Evolutionary conservation across 768 basidiomycete species (phyloP).

Genomic region (Lentinula aciculospora): DNA sequence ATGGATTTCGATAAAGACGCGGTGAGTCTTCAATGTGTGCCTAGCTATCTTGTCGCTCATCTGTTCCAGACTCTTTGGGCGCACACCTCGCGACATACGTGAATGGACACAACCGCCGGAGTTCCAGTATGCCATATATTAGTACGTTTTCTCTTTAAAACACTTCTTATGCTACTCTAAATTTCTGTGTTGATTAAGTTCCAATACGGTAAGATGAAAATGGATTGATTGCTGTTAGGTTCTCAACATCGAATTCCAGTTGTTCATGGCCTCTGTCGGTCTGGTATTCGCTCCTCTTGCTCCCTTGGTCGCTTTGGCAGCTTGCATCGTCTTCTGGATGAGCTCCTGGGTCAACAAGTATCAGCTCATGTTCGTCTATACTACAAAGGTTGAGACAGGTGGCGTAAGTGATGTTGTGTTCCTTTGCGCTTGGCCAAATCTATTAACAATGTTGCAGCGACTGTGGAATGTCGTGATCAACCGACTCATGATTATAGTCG

Average conservation of each 20-base stretch:
- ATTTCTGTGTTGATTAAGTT: neutral
- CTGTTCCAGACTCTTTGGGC: constrained; percentile 60
- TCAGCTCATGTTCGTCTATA: constrained; percentile 91
- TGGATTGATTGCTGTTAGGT: neutral
- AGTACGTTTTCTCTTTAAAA: constrained; percentile 44
- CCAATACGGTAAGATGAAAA: constrained; percentile 6
- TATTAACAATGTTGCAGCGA: constrained; percentile 40
- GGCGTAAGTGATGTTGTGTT: constrained; percentile 53
- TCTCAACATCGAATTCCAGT: constrained; percentile 25
- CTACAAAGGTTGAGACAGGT: constrained; percentile 87
- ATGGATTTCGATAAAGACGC: constrained; percentile 80
- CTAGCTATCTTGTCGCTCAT: neutral
- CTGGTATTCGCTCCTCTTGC: constrained; percentile 93
- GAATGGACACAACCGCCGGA: constrained; percentile 88
- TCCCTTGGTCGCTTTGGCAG: constrained; percentile 81
- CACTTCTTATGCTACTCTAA: neutral
- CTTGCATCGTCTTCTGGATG: constrained; percentile 82
- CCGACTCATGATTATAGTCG: constrained; percentile 67
- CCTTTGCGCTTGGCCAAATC: neutral
- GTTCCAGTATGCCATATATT: constrained; percentile 85
- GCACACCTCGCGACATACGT: constrained; percentile 84
- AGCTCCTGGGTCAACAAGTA: constrained; percentile 92
- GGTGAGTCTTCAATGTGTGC: constrained; percentile 38
- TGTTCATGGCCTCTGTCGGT: constrained; percentile 92
- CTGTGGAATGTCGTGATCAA: constrained; percentile 95